Percentiles rank a stretch among this genome's conserved stretches.
Conservation (phyloP, 257 asterid genomes). For the Gentiana straminea region DNA sequence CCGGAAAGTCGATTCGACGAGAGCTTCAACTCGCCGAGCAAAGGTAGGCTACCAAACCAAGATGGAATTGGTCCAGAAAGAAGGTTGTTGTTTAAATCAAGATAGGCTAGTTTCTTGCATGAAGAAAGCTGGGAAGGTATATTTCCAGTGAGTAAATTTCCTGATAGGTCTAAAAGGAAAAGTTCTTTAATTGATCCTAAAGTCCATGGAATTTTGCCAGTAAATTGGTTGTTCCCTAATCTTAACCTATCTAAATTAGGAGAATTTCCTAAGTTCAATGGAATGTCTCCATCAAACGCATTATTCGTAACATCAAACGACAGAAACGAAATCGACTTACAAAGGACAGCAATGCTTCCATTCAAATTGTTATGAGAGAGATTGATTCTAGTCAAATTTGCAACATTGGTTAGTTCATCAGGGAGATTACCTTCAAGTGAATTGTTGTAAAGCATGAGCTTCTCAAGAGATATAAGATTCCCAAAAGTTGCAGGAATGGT, state of each 20-base stretch:
- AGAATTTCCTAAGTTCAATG: conserved; percentile 57
- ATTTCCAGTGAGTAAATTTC: conserved; percentile 51
- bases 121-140: conserved; percentile 62
- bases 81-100: conserved; percentile 66
- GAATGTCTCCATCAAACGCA: conserved; percentile 57
- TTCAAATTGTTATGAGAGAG: conserved; percentile 54
- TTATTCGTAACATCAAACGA: conserved; percentile 79
- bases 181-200: conserved; percentile 48
- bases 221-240: conserved; percentile 56
- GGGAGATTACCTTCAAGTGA: conserved; percentile 70
- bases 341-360: conserved; percentile 69
- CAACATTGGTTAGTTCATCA: conserved; percentile 31
- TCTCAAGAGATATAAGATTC: conserved; percentile 43
- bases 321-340: conserved; percentile 47
- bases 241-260: conserved; percentile 63
- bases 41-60: conserved; percentile 76
- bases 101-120: conserved; percentile 59
- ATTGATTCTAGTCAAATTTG: conserved; percentile 74
- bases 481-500: conserved; percentile 57
- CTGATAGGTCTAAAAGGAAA: conserved; percentile 63
- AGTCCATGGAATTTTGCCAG: conserved; percentile 64
- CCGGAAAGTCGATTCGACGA: conserved; percentile 53
- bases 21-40: conserved; percentile 75
- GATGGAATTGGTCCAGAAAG: conserved; percentile 60
- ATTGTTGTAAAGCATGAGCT: conserved; percentile 81